phyloP scores from a whole-genome alignment of 306 rosid genomes.

The Senna tora region DNA sequence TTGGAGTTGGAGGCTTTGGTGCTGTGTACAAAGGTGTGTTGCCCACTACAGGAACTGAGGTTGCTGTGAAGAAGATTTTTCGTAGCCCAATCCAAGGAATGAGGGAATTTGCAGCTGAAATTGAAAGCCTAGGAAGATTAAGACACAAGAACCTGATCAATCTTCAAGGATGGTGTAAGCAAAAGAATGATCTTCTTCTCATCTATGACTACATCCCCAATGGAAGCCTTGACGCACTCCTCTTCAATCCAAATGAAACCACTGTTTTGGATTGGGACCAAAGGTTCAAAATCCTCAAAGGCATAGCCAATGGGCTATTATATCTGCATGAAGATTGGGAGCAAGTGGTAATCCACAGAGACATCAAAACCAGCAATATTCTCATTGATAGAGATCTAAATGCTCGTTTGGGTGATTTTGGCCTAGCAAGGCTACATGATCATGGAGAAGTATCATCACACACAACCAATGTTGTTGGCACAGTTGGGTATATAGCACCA shows the following conservation, averaged over 20 bases:
- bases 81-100: conserved; percentile 50
- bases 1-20: conserved; percentile 83
- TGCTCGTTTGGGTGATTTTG: conserved; percentile 71
- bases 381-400: conserved; percentile 57
- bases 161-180: conserved; percentile 87
- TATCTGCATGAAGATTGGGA: conserved; percentile 82
- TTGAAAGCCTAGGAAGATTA: conserved; percentile 73
- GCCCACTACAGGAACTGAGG: conserved; percentile 48
- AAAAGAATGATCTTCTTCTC: conserved; percentile 58
- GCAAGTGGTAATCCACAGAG: conserved; percentile 69
- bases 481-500: conserved; percentile 79
- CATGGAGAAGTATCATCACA: conserved; percentile 66
- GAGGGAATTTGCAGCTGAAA: conserved; percentile 71
- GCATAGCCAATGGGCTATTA: conserved; percentile 62
- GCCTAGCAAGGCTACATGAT: conserved; percentile 68
- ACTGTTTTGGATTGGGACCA: conserved; percentile 53
- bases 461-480: conserved; percentile 78
- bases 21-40: conserved; percentile 65
- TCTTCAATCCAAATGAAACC: conserved; percentile 37
- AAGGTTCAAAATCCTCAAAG: conserved; percentile 62
- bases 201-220: conserved; percentile 68
- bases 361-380: conserved; percentile 70
- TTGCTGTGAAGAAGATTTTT: conserved; percentile 66
- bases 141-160: conserved; percentile 77
- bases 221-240: conserved; percentile 58